Evolutionary conservation across 2,329 filamentous ascomycete genomes (phyloP), one percentile per base, ranked within the genome.

Genomic region (Lecanosticta acicola): DNA sequence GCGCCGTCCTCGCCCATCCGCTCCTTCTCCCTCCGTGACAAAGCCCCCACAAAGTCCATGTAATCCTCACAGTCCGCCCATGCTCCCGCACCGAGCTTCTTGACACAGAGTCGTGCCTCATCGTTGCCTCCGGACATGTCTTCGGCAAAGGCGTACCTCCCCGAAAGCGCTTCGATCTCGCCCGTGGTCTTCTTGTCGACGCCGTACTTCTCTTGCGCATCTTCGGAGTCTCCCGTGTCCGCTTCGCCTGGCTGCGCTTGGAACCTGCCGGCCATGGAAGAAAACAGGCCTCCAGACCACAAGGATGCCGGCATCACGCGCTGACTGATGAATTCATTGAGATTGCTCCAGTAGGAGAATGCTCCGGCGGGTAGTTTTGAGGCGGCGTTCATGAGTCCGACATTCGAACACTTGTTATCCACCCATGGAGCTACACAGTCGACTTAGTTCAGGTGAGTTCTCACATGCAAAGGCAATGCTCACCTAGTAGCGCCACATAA

Each of bases 391-490:
- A 50, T 45, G 7, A 66, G 46, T 0, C 58, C 60, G 2, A 62
- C 60, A 9, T 56, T 59, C 0, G 69, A 71, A 42, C 66, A 56
- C 1, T 60, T 54, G 38, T 64, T 63, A 41, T 70, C 65, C 2
- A 74, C 69, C 64, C 66, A 75, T 0, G 70, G 69, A 2, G 66
- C 68, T 66, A 62, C 9, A n/a, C 21, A 17, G 17, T 16, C 7
- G 11, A 7, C 18, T 39, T n/a, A 39, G 37, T 39, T 29, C 19
- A 3, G 8, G 3, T 39, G 19, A 11, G 10, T 9, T 21, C 8
- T 8, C 5, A 21, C n/a, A 18, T 20, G 7, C 19, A n/a, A 21
- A 20, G 14, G 8, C 7, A 33, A 17, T 24, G 5, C 44, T 8
- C 38, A 51, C 59, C 55, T n/a, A 64, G 54, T 32, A 68, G 49